Evolutionary conservation across 768 basidiomycete species (phyloP).

Genomic region (Tulasnella calospora): DNA sequence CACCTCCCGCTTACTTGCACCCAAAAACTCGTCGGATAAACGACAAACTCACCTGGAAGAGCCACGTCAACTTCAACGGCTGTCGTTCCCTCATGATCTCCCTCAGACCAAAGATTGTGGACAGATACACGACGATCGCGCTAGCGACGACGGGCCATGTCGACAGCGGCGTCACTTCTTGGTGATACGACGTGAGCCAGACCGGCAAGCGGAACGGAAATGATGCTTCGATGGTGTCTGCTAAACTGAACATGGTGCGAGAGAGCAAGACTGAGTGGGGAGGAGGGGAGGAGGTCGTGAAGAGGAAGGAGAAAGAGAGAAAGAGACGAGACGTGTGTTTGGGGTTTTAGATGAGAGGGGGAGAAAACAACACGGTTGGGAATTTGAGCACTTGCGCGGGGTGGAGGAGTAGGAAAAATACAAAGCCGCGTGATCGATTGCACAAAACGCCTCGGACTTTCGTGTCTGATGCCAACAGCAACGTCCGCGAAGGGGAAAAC

Average conservation of each 20-base stretch:
- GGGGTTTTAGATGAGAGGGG: not conserved
- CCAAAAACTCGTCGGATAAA: not conserved
- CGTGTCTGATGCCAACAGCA: not conserved
- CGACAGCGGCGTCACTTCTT: conserved; percentile 73
- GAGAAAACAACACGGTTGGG: not conserved
- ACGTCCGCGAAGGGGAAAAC: not conserved
- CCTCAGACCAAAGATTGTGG: conserved; percentile 78
- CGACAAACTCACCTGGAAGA: conserved; percentile 57
- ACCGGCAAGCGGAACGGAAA: conserved; percentile 44
- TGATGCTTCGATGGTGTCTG: conserved; percentile 19
- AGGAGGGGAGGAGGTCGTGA: conserved; percentile 31
- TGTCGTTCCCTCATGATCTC: conserved; percentile 75
- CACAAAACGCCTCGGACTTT: conserved; percentile 4
- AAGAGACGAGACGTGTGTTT: conserved; percentile 9
- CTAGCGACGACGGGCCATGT: conserved; percentile 64
- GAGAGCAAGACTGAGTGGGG: conserved; percentile 38
- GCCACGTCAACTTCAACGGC: conserved; percentile 67
- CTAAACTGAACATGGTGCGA: conserved; percentile 23
- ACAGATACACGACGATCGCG: conserved; percentile 75
- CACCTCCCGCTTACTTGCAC: too few relatives aligned
- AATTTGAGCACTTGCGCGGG: not conserved
- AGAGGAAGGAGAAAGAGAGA: conserved; percentile 22
- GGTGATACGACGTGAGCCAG: conserved; percentile 55
- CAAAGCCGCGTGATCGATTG: not conserved
- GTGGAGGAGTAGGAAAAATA: not conserved